phyloP scores from a whole-genome alignment of 1,284 basidiomycete species.

The Hortiboletus rubellus region DNA sequence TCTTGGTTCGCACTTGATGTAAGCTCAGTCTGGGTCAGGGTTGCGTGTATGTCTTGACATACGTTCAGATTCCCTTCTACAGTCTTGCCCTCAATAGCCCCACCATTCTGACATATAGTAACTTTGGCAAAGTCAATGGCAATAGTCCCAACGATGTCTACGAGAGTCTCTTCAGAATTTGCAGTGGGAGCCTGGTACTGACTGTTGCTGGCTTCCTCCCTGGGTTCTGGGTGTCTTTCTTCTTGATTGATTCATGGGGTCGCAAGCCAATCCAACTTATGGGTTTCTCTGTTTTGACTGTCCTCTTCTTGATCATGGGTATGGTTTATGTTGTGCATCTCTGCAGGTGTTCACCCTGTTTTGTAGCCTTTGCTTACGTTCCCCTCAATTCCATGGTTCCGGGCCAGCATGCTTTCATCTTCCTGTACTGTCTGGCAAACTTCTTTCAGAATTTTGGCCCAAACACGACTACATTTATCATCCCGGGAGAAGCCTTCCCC shows the following conservation, averaged over 20 bases:
- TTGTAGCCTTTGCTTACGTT: constrained; percentile 55
- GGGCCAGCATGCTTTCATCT: constrained; percentile 52
- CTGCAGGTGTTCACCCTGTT: not conserved
- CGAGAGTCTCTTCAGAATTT: constrained; percentile 35
- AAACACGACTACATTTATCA: constrained; percentile 72
- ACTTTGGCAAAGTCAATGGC: constrained; percentile 29
- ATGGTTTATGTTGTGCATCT: constrained; percentile 8
- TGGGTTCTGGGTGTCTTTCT: constrained; percentile 51
- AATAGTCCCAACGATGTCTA: constrained; percentile 26
- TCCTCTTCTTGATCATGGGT: constrained; percentile 55
- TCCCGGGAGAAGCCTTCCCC: constrained; percentile 75
- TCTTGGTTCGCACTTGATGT: constrained; percentile 69
- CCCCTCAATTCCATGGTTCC: constrained; percentile 46
- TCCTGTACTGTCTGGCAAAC: constrained; percentile 61
- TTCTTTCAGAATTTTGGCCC: constrained; percentile 64
- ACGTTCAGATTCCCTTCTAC: constrained; percentile 57
- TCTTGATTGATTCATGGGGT: constrained; percentile 52
- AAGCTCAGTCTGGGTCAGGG: not conserved
- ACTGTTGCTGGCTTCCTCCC: constrained; percentile 52
- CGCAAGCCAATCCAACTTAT: constrained; percentile 57
- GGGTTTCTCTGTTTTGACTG: constrained; percentile 57
- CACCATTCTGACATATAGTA: constrained; percentile 38
- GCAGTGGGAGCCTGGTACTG: constrained; percentile 45
- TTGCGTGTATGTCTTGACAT: constrained; percentile 1
- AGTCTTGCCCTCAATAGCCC: constrained; percentile 62